Percentiles rank a stretch among this genome's conserved stretches.
Evolutionary conservation across 2,329 filamentous ascomycete species (phyloP).

Genomic region (Rhinocladiella similis): DNA sequence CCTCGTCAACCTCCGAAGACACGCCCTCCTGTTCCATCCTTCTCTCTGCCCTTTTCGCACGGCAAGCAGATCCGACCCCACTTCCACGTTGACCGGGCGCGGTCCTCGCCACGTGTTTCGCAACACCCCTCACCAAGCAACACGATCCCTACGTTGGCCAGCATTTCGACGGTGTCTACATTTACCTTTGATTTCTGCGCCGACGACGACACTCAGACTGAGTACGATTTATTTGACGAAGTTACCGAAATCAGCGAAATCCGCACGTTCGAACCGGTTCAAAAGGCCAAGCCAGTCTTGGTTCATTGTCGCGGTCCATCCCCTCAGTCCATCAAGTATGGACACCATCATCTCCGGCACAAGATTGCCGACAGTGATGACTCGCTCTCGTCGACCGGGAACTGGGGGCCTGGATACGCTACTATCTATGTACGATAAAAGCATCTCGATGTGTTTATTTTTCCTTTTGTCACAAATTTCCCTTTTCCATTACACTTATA

Average conservation of each 20-base stretch:
- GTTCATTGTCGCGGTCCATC: conserved; percentile 18
- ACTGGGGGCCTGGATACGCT: not conserved
- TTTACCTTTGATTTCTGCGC: conserved; percentile 15
- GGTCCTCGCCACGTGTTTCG: not conserved
- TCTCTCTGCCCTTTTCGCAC: conserved; percentile 16
- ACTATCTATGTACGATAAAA: conserved; percentile 3
- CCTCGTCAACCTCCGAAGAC: conserved; percentile 1
- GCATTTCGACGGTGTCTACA: conserved; percentile 20
- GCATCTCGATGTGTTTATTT: not conserved
- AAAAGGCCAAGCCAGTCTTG: conserved; percentile 16
- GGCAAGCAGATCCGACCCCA: conserved; percentile 14
- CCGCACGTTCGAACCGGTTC: conserved; percentile 14
- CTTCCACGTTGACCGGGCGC: conserved; percentile 1
- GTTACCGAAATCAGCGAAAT: conserved; percentile 12
- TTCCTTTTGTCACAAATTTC: not conserved
- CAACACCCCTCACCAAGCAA: conserved; percentile 7
- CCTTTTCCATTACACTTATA: not conserved
- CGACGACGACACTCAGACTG: conserved; percentile 5
- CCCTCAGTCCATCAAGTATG: conserved; percentile 18
- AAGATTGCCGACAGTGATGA: not conserved
- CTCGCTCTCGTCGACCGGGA: not conserved
- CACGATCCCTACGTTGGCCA: conserved; percentile 12
- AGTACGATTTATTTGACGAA: conserved; percentile 16
- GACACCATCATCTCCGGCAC: conserved; percentile 1
- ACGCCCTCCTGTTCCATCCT: conserved; percentile 13